Evolutionary conservation across 371 early-diverging fungal species (phyloP), one percentile per base, ranked within the genome.

Genomic region (Mortierella sp.): DNA sequence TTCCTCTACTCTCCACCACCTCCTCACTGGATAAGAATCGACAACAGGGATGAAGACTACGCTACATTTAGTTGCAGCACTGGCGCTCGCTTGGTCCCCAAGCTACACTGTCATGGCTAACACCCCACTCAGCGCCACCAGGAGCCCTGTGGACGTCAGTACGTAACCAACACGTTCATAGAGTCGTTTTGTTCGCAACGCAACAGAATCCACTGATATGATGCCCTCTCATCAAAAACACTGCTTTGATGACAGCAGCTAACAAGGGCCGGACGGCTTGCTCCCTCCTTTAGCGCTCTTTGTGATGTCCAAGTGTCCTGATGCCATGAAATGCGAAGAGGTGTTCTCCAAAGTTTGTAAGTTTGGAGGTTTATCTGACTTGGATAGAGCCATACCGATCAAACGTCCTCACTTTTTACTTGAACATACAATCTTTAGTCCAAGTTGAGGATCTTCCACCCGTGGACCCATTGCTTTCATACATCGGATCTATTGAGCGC

Each of bases 221-320:
- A n/a, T n/a, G n/a, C n/a, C n/a, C n/a, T n/a, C n/a, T n/a, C n/a
- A n/a, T n/a, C n/a, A n/a, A n/a, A n/a, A n/a, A 34, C 34, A 4
- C 34, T 7, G 47, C 10, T 47, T 13, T 47, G 47, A 47, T 47
- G 23, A 23, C 23, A 19, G 47, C 47, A 9, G 5, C 45, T 16
- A 43, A 43, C 45, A 19, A 16, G 45, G 16, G n/a, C 23, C 10
- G 16, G 16, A 42, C 42, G 42, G 42, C 42, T 42, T 42, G 16
- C 42, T 42, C 42, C 6, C 23, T 24, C 39, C 59, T 1, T 38
- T 81, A 58, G 84, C 82, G 19, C 63, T 84, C 24, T 82, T 81
- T 53, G 86, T 86, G 45, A 86, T 86, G 86, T 81, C 81, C 46
- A 71, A 80, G 48, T 86, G 84, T 47, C 86, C 86, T 2, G 84